A percentile compares a stretch with the other conserved stretches of the same genome.
phyloP scores from a whole-genome alignment of 106 monocot genomes.

The Iris macrosiphon region DNA sequence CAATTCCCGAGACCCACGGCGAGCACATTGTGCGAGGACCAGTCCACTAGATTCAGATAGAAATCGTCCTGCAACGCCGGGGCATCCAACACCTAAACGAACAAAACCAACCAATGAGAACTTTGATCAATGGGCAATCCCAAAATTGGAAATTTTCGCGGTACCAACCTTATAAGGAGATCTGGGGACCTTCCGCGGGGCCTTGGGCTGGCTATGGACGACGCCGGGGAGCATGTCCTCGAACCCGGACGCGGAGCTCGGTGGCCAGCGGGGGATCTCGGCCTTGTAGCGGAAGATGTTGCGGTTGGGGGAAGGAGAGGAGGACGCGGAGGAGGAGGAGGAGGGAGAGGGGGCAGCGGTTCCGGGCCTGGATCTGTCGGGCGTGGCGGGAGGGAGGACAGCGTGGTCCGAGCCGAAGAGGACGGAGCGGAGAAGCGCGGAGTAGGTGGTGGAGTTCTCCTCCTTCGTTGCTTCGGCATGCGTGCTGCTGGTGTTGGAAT shows the following conservation, averaged over 20 bases:
- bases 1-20: slow-evolving; percentile 91
- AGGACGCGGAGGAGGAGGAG: slow-evolving; percentile 16
- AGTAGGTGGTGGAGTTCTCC: slow-evolving; percentile 36
- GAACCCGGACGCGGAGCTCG: slow-evolving; percentile 18
- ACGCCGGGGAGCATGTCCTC: slow-evolving; percentile 48
- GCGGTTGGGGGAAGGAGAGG: slow-evolving; percentile 34
- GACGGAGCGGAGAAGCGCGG: slow-evolving; percentile 46
- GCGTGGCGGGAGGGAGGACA: slow-evolving; percentile 25
- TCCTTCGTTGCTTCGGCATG: slow-evolving; percentile 15
- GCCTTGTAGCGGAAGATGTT: slow-evolving; percentile 89
- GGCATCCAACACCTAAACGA: slow-evolving; percentile 79
- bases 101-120: background rate
- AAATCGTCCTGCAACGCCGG: slow-evolving; percentile 98
- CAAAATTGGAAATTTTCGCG: background rate
- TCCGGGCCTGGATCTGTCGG: slow-evolving; percentile 14
- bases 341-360: slow-evolving; percentile 32
- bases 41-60: slow-evolving; percentile 96
- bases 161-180: slow-evolving; percentile 77
- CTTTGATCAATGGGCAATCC: background rate
- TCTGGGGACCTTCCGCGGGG: slow-evolving; percentile 57
- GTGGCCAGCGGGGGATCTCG: slow-evolving; percentile 47
- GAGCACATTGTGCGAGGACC: slow-evolving; percentile 87
- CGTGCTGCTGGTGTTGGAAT: slow-evolving; percentile 1
- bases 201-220: slow-evolving; percentile 27
- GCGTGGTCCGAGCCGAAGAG: slow-evolving; percentile 54